Conservation (phyloP, 306 rosid species). For the Cucurbita maxima region DNA sequence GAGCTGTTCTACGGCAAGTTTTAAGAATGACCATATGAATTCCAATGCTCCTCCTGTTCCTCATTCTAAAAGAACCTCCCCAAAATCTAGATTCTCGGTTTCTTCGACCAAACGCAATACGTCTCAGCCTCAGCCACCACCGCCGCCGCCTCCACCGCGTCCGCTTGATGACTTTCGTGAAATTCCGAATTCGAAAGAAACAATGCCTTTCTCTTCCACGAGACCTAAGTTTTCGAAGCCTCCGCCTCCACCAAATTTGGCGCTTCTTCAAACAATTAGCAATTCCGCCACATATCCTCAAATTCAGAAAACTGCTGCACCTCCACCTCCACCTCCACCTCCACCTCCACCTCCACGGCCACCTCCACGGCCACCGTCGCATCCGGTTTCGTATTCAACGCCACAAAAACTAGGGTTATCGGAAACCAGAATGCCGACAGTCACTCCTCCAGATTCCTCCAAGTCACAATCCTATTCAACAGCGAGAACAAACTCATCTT, state of each 20-base stretch:
- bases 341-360: conserved; percentile 13
- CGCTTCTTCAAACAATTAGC: conserved; percentile 41
- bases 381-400: conserved; percentile 12
- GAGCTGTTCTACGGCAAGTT: conserved; percentile 20
- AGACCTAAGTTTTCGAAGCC: conserved; percentile 58
- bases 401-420: conserved; percentile 14
- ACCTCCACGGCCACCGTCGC: conserved; percentile 12
- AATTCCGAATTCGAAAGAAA: not conserved
- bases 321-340: conserved; percentile 18
- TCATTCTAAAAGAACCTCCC: conserved; percentile 73
- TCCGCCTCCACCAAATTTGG: conserved; percentile 19
- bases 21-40: conserved; percentile 7
- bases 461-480: conserved; percentile 17
- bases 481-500: conserved; percentile 16
- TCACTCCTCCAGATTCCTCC: conserved; percentile 14
- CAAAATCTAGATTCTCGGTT: conserved; percentile 50
- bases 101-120: conserved; percentile 27
- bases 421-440: conserved; percentile 10
- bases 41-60: conserved; percentile 33
- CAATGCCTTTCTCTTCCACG: conserved; percentile 14
- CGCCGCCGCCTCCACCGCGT: conserved; percentile 16
- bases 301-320: conserved; percentile 9
- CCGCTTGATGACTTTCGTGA: conserved; percentile 2
- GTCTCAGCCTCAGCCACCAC: conserved; percentile 17
- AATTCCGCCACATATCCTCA: conserved; percentile 4